Conservation (phyloP, 2,329 filamentous ascomycete species). For the Fusarium falciforme region DNA sequence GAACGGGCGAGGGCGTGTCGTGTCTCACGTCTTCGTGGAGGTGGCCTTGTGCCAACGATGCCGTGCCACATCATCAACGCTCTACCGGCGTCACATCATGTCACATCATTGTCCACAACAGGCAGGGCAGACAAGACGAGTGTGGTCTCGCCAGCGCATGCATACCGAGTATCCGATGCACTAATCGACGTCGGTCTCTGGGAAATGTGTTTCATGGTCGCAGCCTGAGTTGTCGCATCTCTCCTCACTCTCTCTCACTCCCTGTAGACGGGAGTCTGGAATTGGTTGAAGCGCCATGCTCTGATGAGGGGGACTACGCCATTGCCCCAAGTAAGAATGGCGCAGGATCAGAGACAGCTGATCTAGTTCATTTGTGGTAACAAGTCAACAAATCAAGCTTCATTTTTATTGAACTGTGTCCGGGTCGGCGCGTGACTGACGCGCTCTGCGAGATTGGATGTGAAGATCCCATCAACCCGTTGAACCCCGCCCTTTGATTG, state of each 20-base stretch:
- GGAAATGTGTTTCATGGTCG: slow-evolving; percentile 2
- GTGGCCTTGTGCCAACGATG: slow-evolving; percentile 31
- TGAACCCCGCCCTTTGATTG: slow-evolving; percentile 1
- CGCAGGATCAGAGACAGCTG: slow-evolving; percentile 1
- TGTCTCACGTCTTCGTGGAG: slow-evolving; percentile 17
- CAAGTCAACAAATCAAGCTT: slow-evolving; percentile 30
- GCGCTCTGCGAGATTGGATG: slow-evolving; percentile 33
- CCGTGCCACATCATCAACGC: slow-evolving; percentile 40
- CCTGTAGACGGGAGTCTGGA: slow-evolving; percentile 9
- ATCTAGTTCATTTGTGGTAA: slow-evolving; percentile 28
- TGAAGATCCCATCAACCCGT: slow-evolving; percentile 13
- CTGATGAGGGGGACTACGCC: slow-evolving; percentile 10
- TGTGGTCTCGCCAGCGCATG: slow-evolving; percentile 23
- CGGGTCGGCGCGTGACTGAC: slow-evolving; percentile 23
- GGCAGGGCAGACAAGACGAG: not conserved
- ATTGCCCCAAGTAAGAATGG: slow-evolving; percentile 21
- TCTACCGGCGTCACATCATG: slow-evolving; percentile 28
- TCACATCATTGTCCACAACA: slow-evolving; percentile 11
- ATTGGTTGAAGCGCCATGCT: slow-evolving; percentile 32
- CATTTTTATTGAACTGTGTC: not conserved
- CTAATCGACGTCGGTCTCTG: not conserved
- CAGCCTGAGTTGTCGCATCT: slow-evolving; percentile 3
- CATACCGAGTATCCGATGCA: not conserved
- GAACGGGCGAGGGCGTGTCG: not conserved
- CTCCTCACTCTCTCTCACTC: not conserved